Conservation (phyloP, 495 filamentous ascomycete genomes). For the Aspergillus funiculosus region DNA sequence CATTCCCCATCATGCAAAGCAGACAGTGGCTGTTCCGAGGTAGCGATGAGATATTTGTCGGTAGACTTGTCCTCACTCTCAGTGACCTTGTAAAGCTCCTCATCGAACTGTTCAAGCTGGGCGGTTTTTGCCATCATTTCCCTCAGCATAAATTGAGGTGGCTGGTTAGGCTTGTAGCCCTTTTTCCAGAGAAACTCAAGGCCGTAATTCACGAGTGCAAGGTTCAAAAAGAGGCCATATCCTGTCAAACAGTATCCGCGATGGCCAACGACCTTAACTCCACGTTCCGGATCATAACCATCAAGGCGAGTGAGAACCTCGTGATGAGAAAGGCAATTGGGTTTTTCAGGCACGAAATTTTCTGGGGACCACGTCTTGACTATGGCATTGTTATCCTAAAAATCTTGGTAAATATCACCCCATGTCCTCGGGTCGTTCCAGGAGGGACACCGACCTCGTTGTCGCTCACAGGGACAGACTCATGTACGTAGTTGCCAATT, state of each 20-base stretch:
- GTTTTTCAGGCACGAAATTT: slow-evolving; percentile 62
- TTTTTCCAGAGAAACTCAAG: slow-evolving; percentile 73
- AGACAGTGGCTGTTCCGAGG: slow-evolving; percentile 90
- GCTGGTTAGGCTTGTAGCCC: slow-evolving; percentile 82
- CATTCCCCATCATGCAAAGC: slow-evolving; percentile 92
- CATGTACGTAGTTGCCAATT: slow-evolving; percentile 92
- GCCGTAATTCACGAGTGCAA: slow-evolving; percentile 89
- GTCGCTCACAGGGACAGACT: slow-evolving; percentile 82
- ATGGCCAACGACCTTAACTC: slow-evolving; percentile 91
- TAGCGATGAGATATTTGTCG: slow-evolving; percentile 97
- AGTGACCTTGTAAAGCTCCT: slow-evolving; percentile 94
- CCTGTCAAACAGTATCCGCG: slow-evolving; percentile 86
- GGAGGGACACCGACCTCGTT: slow-evolving; percentile 56
- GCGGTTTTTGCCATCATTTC: slow-evolving; percentile 99
- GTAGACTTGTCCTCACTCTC: slow-evolving; percentile 70
- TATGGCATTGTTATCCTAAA: slow-evolving; percentile 71
- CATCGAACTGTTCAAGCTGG: slow-evolving; percentile 94
- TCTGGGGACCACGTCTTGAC: slow-evolving; percentile 74
- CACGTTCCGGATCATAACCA: slow-evolving; percentile 90
- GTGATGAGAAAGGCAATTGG: slow-evolving; percentile 78
- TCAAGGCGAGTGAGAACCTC: slow-evolving; percentile 84
- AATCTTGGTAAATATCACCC: slow-evolving; percentile 57
- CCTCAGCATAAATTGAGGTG: slow-evolving; percentile 92
- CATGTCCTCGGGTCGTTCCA: slow-evolving; percentile 4
- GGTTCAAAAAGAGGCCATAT: slow-evolving; percentile 90